These are phyloP conservation scores for Russula ochroleuca DNA, from an alignment of 768 basidiomycete species.

Conservation along the genomic window DNA sequence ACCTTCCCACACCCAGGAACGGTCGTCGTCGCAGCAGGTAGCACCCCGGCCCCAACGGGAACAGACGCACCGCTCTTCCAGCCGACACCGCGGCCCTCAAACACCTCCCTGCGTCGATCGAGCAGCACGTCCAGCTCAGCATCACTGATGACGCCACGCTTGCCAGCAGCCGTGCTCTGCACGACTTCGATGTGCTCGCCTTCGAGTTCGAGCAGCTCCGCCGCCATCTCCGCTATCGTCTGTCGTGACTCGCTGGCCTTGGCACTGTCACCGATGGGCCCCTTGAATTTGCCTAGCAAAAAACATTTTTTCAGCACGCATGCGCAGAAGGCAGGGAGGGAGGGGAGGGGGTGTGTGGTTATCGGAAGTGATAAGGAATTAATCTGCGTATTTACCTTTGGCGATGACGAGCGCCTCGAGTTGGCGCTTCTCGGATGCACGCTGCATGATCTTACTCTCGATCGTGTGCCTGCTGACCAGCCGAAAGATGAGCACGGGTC, in stretches of 20 bases:
- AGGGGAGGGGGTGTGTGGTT: background rate
- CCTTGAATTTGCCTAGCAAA: conserved; percentile 73
- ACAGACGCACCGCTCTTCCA: conserved; percentile 54
- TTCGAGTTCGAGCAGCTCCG: conserved; percentile 71
- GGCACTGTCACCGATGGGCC: conserved; percentile 51
- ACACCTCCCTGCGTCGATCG: conserved; percentile 74
- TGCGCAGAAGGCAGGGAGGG: background rate
- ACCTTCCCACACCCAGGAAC: conserved; percentile 12
- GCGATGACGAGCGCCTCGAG: conserved; percentile 95
- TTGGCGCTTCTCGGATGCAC: conserved; percentile 81
- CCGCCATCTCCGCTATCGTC: conserved; percentile 76
- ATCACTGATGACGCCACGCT: conserved; percentile 72
- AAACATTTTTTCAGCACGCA: background rate
- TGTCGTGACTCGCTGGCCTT: conserved; percentile 44
- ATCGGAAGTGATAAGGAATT: background rate
- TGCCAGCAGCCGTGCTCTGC: conserved; percentile 63
- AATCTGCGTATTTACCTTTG: conserved; percentile 51
- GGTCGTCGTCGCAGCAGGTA: too few relatives aligned
- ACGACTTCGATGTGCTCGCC: conserved; percentile 89
- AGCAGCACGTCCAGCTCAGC: conserved; percentile 75
- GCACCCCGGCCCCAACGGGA: background rate
- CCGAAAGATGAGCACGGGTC: conserved; percentile 84
- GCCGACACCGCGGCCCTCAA: conserved; percentile 61
- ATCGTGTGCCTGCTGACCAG: conserved; percentile 84
- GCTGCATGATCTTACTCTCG: conserved; percentile 87